A percentile compares a stretch with the other conserved stretches of the same genome.
phyloP scores from a whole-genome alignment of 768 basidiomycete species.

The Panaeolus papilionaceus region DNA sequence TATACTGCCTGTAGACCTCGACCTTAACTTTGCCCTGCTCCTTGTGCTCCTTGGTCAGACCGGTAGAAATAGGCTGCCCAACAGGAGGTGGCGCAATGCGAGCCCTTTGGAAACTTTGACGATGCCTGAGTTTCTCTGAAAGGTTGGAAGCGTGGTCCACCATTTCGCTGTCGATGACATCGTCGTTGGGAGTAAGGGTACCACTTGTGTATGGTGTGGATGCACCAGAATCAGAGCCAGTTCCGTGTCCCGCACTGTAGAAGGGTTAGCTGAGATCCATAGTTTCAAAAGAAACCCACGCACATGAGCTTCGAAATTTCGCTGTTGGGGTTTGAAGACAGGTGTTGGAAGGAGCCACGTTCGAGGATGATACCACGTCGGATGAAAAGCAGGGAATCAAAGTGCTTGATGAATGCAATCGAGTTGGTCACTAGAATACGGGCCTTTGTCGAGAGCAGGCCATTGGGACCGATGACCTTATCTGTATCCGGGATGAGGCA shows the following conservation, averaged over 20 bases:
- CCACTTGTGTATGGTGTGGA: conserved; percentile 58
- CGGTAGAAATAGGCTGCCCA: conserved; percentile 47
- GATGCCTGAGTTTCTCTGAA: conserved; percentile 62
- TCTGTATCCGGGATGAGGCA: conserved; percentile 45
- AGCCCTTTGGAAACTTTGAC: conserved; percentile 65
- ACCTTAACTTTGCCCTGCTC: conserved; percentile 84
- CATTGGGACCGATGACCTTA: conserved; percentile 85
- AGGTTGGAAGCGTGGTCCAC: conserved; percentile 36
- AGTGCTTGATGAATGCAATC: conserved; percentile 80
- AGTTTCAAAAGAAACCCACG: conserved; percentile 31
- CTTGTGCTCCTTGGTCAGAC: conserved; percentile 69
- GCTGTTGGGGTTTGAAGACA: conserved; percentile 64
- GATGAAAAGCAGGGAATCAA: conserved; percentile 77
- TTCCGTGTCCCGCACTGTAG: conserved; percentile 52
- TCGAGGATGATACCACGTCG: conserved; percentile 87
- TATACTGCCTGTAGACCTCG: conserved; percentile 78
- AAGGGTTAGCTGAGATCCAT: conserved; percentile 2
- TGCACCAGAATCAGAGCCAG: conserved; percentile 46
- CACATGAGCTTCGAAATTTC: conserved; percentile 81
- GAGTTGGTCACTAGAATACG: conserved; percentile 88
- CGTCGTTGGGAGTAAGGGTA: conserved; percentile 35
- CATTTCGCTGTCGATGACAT: conserved; percentile 25
- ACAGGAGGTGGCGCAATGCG: conserved; percentile 49
- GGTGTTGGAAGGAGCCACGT: conserved; percentile 64
- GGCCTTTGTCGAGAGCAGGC: conserved; percentile 83